Evolutionary conservation across 2,329 filamentous ascomycete genomes (phyloP).

Genomic region (Erysiphe neolycopersici): DNA sequence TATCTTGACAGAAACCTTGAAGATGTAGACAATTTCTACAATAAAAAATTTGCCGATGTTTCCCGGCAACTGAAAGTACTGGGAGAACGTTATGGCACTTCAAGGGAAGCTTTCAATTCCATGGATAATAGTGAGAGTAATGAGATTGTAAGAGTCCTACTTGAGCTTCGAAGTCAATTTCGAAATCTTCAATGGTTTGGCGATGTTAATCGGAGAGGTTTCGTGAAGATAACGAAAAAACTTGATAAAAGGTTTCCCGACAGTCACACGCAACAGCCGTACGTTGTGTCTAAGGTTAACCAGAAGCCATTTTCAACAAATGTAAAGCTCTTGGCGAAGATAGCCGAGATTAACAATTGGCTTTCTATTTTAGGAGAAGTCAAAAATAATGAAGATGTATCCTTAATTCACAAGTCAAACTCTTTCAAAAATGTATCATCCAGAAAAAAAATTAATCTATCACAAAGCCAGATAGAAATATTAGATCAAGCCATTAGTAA

Average conservation of each 20-base stretch:
- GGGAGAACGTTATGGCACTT: conserved; percentile 62
- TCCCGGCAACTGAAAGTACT: conserved; percentile 63
- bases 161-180: conserved; percentile 67
- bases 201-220: conserved; percentile 82
- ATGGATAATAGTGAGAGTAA: conserved; percentile 75
- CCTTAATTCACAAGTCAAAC: conserved; percentile 37
- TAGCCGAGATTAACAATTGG: conserved; percentile 68
- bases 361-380: conserved; percentile 56
- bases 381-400: conserved; percentile 48
- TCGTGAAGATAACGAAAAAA: conserved; percentile 98
- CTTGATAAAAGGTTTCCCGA: conserved; percentile 77
- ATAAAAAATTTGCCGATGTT: conserved; percentile 74
- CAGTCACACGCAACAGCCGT: conserved; percentile 53
- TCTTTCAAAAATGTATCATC: conserved; percentile 54
- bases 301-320: conserved; percentile 69
- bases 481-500: conserved; percentile 45
- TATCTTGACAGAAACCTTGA: conserved; percentile 91
- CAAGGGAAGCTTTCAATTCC: conserved; percentile 37
- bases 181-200: conserved; percentile 94
- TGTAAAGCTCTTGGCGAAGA: conserved; percentile 25
- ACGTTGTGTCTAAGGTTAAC: conserved; percentile 76
- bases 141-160: conserved; percentile 67
- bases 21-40: conserved; percentile 90
- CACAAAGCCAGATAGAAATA: conserved; percentile 38
- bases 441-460: conserved; percentile 46